phyloP scores from a whole-genome alignment of 2,329 filamentous ascomycete species.

The Colletotrichum tofieldiae region DNA sequence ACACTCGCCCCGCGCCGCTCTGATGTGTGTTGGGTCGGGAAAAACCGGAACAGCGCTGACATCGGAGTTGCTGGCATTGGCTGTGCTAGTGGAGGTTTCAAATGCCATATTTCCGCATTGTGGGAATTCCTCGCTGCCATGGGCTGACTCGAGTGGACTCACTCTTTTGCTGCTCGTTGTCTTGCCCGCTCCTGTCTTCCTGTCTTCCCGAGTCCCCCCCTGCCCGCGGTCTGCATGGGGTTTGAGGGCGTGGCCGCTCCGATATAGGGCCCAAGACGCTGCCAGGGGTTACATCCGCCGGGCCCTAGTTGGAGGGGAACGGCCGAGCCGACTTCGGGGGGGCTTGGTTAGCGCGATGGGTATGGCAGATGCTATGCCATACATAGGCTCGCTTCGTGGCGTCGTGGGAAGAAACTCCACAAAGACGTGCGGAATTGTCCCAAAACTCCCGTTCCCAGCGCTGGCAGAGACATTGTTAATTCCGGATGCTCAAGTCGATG shows the following conservation, averaged over 20 bases:
- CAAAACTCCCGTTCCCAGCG: constrained; percentile 14
- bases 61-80: constrained; percentile 36
- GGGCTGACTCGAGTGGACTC: constrained; percentile 43
- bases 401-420: constrained; percentile 26
- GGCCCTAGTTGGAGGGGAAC: constrained; percentile 38
- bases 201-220: not conserved
- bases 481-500: constrained; percentile 22
- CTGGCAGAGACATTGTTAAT: constrained; percentile 23
- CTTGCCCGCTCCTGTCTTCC: constrained; percentile 9
- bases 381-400: constrained; percentile 34
- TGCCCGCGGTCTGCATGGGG: constrained; percentile 24
- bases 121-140: constrained; percentile 33
- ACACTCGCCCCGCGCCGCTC: constrained; percentile 28
- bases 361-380: constrained; percentile 28
- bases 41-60: constrained; percentile 40
- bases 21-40: constrained; percentile 37
- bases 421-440: constrained; percentile 10
- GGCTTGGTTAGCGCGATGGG: constrained; percentile 31
- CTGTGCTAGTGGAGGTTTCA: constrained; percentile 40
- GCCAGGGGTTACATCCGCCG: constrained; percentile 30
- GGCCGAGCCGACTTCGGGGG: constrained; percentile 43
- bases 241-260: constrained; percentile 31
- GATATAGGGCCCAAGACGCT: constrained; percentile 41
- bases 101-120: constrained; percentile 40
- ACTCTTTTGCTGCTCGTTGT: constrained; percentile 30